A percentile compares a stretch with the other conserved stretches of the same genome.
These are phyloP conservation scores for Xylaria sp. DNA, from an alignment of 2,329 filamentous ascomycete genomes.

Conservation along the genomic window DNA sequence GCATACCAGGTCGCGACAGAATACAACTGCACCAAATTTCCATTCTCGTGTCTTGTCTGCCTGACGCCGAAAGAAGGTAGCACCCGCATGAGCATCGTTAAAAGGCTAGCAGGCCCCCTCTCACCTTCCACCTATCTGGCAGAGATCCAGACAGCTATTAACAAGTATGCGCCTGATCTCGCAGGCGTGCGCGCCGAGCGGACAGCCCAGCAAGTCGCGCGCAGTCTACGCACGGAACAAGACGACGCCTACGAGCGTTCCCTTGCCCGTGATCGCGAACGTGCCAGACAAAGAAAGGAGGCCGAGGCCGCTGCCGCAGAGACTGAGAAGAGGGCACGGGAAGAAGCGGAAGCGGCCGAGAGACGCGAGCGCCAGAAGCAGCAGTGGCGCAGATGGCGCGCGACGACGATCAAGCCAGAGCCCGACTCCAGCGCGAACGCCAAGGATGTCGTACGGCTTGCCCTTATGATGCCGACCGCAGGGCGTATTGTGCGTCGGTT, in stretches of 20 bases:
- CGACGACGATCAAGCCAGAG: slow-evolving; percentile 73
- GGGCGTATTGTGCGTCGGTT: slow-evolving; percentile 85
- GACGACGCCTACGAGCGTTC: slow-evolving; percentile 94
- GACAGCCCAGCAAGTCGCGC: slow-evolving; percentile 81
- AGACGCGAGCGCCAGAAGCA: slow-evolving; percentile 58
- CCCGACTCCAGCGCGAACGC: slow-evolving; percentile 63
- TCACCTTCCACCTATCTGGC: slow-evolving; percentile 76
- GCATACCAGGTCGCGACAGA: slow-evolving; percentile 92
- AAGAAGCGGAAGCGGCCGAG: slow-evolving; percentile 70
- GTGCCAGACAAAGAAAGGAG: slow-evolving; percentile 79
- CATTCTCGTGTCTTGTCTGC: slow-evolving; percentile 86
- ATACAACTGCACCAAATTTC: slow-evolving; percentile 90
- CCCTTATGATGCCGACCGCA: slow-evolving; percentile 73
- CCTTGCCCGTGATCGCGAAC: slow-evolving; percentile 86
- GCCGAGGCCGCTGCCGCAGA: slow-evolving; percentile 76
- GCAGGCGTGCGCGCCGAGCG: slow-evolving; percentile 79
- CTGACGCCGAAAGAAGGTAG: slow-evolving; percentile 86
- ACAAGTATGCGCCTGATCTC: slow-evolving; percentile 80
- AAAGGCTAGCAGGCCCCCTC: slow-evolving; percentile 79
- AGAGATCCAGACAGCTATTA: slow-evolving; percentile 78
- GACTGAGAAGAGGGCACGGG: slow-evolving; percentile 70
- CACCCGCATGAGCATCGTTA: slow-evolving; percentile 90
- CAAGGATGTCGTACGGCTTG: slow-evolving; percentile 78
- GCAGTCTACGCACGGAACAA: slow-evolving; percentile 85
- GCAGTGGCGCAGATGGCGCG: slow-evolving; percentile 86